Base-by-base conservation (phyloP, 208 protist species). In the Trypanosoma rangeli region DNA sequence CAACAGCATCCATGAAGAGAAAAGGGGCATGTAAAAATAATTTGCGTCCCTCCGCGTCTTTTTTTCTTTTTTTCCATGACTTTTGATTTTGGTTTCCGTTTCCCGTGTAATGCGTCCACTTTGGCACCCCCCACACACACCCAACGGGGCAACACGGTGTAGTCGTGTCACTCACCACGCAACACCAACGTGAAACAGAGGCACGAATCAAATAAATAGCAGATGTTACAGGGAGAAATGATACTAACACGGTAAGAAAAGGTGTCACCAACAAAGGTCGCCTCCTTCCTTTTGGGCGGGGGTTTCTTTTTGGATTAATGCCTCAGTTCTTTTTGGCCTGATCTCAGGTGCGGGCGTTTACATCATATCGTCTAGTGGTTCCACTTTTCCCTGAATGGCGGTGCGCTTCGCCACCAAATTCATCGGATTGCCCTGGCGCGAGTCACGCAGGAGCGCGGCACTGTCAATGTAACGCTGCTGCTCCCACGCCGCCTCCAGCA, bases 381-480 rank as follows among this genome's bases (percentile, higher is more conserved):
- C 65, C 37, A 74, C 73, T 18, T 66, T 18, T 2, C 55, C 53
- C 61, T 73, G 77, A 55, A 1, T 18, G 29, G 10, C 35, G 12
- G 28, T 54, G 13, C 82, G 87, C 60, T 81, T 83, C 57, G 83
- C 78, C 20, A 93, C 87, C 9, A 81, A 73, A 68, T 90, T 82
- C 86, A 91, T 86, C 33, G 89, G 89, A 70, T 94, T 91, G 52
- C 82, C 84, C 67, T 84, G 79, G 18, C 89, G 89, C 59, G 84
- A 74, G 54, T 83, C 80, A 10, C 89, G 78, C 63, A 94, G 54
- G 67, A 70, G 71, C 24, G 86, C 86, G 1, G 89, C 89, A 54
- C 90, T 89, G 58, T 94, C 84, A 64, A 87, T 82, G 74, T 90
- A 94, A 22, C 84, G 80, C 75, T 94, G 84, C 73, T 88, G 78